Base-by-base conservation (phyloP, 2,329 filamentous ascomycete species). In the Monosporascus sp. region DNA sequence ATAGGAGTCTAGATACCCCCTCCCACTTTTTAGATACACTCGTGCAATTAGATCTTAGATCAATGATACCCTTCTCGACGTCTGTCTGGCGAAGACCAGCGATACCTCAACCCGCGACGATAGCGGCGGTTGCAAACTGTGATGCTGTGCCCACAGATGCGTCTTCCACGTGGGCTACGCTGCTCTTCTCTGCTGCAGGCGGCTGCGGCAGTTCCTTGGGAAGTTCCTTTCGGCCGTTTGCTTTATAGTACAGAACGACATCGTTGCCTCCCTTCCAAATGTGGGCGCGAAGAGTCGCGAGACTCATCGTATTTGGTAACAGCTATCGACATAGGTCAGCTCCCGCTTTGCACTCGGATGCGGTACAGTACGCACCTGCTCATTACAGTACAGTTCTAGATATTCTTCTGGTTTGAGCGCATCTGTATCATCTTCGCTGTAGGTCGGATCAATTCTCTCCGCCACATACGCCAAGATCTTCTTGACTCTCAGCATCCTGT, bases 231-330 rank as follows among this genome's bases (percentile, higher is more conserved):
- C 83, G 84, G n/a, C 91, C 92, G 62, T 97, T 99, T 49, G 88
- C 80, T 67, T 92, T 95, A 77, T 99, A 99, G 65, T 90, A 83
- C 48, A 99, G 77, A 50, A 96, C 73, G 58, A 99, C 88, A 71
- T 99, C 94, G 62, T 88, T 92, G n/a, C 90, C 90, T 44, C 89
- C 90, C 63, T 95, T 90, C 94, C 94, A 99, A 51, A 97, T 79
- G 66, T 96, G 91, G 2, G 91, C 87, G 34, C 93, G 86, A 44
- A 99, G 84, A 0, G 92, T 97, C 5, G 91, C 90, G n/a, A 99
- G 81, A 37, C 88, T 97, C 87, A 96, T 97, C 34, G 86, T 88
- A 6, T 86, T 84, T 2, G 88, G 82, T 25, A 97, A 77, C 54
- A 88, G 70, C 80, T 85, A 56, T 39, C 62, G 47, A 62, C 53